These are phyloP conservation scores for Beauveria sp. DNA, from an alignment of 2,329 filamentous ascomycete genomes.

Conservation along the genomic window DNA sequence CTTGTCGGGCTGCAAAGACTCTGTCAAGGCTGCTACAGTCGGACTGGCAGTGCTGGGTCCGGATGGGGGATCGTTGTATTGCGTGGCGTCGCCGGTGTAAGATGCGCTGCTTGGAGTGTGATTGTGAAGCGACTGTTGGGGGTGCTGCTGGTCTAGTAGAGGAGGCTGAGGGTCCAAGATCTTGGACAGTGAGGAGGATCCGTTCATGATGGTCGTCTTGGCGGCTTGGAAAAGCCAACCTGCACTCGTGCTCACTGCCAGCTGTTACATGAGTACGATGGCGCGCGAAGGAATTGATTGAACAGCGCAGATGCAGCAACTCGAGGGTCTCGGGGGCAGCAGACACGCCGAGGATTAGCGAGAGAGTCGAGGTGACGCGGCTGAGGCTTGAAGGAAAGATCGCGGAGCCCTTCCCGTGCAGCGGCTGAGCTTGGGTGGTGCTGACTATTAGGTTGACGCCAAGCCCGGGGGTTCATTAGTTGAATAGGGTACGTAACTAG, in stretches of 20 bases:
- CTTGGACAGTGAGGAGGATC: conserved; percentile 6
- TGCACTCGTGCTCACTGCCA: neutral
- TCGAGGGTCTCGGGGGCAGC: neutral
- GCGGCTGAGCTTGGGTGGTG: neutral
- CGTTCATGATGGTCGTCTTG: conserved; percentile 7
- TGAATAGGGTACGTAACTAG: neutral
- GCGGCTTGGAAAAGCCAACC: neutral
- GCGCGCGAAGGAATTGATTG: neutral
- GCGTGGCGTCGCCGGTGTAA: neutral
- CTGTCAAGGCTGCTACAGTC: neutral
- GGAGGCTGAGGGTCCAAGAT: conserved; percentile 8
- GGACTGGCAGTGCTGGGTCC: neutral
- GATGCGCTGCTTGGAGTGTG: neutral
- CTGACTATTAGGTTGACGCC: neutral
- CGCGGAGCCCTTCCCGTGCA: conserved; percentile 1
- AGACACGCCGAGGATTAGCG: neutral
- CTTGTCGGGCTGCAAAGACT: neutral
- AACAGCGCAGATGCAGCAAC: neutral
- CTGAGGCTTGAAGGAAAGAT: neutral
- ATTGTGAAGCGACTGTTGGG: neutral
- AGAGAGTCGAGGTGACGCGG: neutral
- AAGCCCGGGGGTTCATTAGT: neutral
- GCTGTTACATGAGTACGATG: conserved; percentile 3
- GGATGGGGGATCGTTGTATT: neutral
- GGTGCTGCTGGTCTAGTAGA: neutral